phyloP scores from a whole-genome alignment of 179 eudicot species.

The Heliamphora pulchella region DNA sequence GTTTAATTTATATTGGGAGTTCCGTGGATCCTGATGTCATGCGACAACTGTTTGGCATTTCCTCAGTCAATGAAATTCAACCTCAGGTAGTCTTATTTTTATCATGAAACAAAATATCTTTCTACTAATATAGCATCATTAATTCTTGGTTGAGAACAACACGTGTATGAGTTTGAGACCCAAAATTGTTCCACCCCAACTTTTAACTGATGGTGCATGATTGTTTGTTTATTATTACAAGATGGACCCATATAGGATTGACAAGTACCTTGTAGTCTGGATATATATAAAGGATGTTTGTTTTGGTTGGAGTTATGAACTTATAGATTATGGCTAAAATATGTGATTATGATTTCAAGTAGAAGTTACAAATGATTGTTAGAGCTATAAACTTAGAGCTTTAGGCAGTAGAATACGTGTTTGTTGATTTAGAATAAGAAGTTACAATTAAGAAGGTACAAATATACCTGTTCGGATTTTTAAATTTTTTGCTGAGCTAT shows the following conservation, averaged over 20 bases:
- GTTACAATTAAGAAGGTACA: no score
- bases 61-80: conserved; percentile 63
- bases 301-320: no score
- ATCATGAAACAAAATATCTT: not conserved
- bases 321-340: no score
- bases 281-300: not conserved
- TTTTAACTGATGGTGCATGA: not conserved
- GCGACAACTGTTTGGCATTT: conserved; percentile 58
- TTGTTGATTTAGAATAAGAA: no score
- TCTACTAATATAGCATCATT: not conserved
- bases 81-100: conserved; percentile 50
- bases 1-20: conserved; percentile 66
- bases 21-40: conserved; percentile 45
- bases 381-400: no score
- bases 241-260: not conserved
- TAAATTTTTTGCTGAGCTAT: no score
- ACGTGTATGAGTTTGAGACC: not conserved
- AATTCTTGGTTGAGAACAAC: not conserved
- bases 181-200: not conserved
- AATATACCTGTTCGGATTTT: no score
- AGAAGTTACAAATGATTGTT: no score
- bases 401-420: no score
- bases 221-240: not conserved
- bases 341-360: no score
- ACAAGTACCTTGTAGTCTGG: not conserved